Conservation (phyloP, 2,329 filamentous ascomycete species). For the Alternaria panax region DNA sequence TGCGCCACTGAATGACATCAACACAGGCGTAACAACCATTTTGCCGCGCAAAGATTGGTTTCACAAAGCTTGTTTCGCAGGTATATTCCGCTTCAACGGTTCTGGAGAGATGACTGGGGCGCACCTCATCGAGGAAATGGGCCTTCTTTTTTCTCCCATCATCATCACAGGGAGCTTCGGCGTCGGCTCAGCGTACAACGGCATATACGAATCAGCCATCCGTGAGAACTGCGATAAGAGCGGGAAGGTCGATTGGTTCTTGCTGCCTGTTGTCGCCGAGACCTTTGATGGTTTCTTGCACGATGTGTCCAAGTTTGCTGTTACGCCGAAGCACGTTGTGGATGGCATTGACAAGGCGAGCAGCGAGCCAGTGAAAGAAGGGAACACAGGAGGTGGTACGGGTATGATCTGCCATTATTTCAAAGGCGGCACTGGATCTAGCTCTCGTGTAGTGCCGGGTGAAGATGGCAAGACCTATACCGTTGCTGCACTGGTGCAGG, state of each 20-base stretch:
- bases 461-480: conserved; percentile 57
- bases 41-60: conserved; percentile 54
- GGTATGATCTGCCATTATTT: conserved; percentile 72
- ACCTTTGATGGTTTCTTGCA: conserved; percentile 70
- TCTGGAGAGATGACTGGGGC: conserved; percentile 68
- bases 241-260: conserved; percentile 60
- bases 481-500: conserved; percentile 68
- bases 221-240: conserved; percentile 52
- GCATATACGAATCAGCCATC: conserved; percentile 64
- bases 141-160: conserved; percentile 66
- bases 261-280: conserved; percentile 66
- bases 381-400: conserved; percentile 71
- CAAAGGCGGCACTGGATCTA: conserved; percentile 72
- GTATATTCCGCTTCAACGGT: conserved; percentile 68
- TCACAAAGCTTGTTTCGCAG: conserved; percentile 52
- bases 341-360: conserved; percentile 61
- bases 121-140: conserved; percentile 69
- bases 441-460: conserved; percentile 61
- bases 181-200: conserved; percentile 66
- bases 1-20: conserved; percentile 40
- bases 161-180: conserved; percentile 66
- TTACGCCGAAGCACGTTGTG: conserved; percentile 63
- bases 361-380: conserved; percentile 64
- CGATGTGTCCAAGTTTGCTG: conserved; percentile 63
- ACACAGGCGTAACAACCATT: conserved; percentile 56